These are phyloP conservation scores for Cladosporium sp. DNA, from an alignment of 2,329 filamentous ascomycete genomes.

Conservation along the genomic window DNA sequence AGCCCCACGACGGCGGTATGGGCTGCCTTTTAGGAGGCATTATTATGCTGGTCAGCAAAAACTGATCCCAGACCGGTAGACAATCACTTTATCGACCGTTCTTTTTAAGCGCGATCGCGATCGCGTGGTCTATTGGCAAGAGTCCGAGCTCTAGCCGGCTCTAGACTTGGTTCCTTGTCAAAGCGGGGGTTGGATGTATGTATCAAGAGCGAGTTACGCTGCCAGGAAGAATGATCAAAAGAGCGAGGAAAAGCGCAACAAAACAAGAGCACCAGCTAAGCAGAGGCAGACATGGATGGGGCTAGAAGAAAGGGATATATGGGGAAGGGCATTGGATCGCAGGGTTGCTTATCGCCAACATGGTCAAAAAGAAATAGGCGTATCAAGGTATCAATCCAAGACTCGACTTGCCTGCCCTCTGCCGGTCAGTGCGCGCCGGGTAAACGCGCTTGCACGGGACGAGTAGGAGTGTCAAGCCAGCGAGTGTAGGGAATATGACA, in stretches of 20 bases:
- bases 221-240: neutral
- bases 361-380: conserved; percentile 4
- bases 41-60: neutral
- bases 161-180: conserved; percentile 5
- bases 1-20: conserved; percentile 42
- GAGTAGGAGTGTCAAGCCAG: too few relatives aligned
- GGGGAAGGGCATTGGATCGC: neutral
- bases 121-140: neutral
- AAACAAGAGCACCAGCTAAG: neutral
- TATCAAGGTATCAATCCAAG: conserved; percentile 6
- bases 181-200: conserved; percentile 8
- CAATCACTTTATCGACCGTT: neutral
- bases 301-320: conserved; percentile 5
- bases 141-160: neutral
- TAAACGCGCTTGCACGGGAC: too few relatives aligned
- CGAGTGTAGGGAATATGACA: too few relatives aligned
- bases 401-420: conserved; percentile 4
- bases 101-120: neutral
- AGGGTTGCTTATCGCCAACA: conserved; percentile 6
- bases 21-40: conserved; percentile 28
- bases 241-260: conserved; percentile 2
- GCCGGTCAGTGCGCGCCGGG: conserved; percentile 4
- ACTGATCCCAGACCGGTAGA: neutral
- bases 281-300: conserved; percentile 7
- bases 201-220: neutral